Evolutionary conservation across 768 basidiomycete species (phyloP).

Genomic region (Trichaptum fuscoviolaceum): DNA sequence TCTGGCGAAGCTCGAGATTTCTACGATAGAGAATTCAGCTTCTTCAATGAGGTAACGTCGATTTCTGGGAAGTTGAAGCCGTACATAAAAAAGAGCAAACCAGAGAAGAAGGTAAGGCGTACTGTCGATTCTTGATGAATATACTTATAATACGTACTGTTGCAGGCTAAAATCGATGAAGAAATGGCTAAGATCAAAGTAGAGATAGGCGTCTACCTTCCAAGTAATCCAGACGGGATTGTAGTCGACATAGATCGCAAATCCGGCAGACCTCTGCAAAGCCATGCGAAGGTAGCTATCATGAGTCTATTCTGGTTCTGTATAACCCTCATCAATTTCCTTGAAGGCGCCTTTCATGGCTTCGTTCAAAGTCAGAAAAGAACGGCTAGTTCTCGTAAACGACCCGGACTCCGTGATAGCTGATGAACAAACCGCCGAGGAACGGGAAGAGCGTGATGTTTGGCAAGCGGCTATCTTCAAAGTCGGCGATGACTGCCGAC

Average conservation of each 20-base stretch:
- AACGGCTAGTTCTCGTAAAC: constrained; percentile 57
- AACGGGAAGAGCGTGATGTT: constrained; percentile 60
- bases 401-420: constrained; percentile 74
- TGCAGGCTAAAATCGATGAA: constrained; percentile 95
- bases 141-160: constrained; percentile 8
- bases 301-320: constrained; percentile 3
- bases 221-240: constrained; percentile 93
- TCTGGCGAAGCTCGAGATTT: constrained; percentile 86
- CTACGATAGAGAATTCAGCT: constrained; percentile 91
- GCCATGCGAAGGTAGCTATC: constrained; percentile 81
- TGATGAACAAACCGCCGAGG: constrained; percentile 49
- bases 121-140: constrained; percentile 1
- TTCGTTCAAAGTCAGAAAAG: constrained; percentile 96
- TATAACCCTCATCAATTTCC: constrained; percentile 6
- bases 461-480: constrained; percentile 99
- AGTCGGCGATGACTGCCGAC: constrained; percentile 98
- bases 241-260: constrained; percentile 98
- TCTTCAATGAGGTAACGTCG: constrained; percentile 95
- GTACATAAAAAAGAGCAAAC: constrained; percentile 89
- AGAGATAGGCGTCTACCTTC: constrained; percentile 93
- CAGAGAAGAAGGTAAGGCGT: constrained; percentile 82
- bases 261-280: constrained; percentile 92
- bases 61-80: constrained; percentile 98
- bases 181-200: constrained; percentile 96
- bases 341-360: constrained; percentile 99